Evolutionary conservation across 345 rosid genomes (phyloP).

Genomic region (Acer saccharum): DNA sequence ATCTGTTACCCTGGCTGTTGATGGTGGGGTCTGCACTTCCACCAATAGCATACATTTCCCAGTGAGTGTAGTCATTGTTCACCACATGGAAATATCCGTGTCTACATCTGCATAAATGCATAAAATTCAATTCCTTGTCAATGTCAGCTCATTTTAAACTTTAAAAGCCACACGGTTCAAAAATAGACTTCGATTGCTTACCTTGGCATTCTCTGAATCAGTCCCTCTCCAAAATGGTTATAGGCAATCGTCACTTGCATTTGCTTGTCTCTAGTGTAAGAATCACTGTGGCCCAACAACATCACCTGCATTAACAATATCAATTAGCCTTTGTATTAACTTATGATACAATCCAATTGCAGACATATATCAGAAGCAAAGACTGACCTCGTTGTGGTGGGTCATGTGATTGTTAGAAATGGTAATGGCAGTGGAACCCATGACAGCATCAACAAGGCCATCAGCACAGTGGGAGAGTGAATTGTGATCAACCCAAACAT

Average conservation of each 20-base stretch:
- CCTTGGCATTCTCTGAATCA: conserved; percentile 99
- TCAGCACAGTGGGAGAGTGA: conserved; percentile 93
- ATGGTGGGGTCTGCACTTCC: conserved; percentile 94
- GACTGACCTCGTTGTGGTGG: conserved; percentile 87
- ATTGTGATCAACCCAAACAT: conserved; percentile 91
- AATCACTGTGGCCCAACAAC: conserved; percentile 88
- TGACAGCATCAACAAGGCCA: conserved; percentile 94
- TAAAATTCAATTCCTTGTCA: not conserved
- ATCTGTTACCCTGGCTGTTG: conserved; percentile 96
- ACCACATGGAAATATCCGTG: conserved; percentile 97
- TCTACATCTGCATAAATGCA: conserved; percentile 66
- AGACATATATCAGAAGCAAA: not conserved
- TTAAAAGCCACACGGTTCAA: not conserved
- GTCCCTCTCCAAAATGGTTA: conserved; percentile 94
- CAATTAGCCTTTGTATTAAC: conserved; percentile 3
- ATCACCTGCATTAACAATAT: conserved; percentile 53
- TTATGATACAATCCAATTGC: not conserved
- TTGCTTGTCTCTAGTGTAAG: conserved; percentile 77
- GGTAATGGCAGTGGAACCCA: conserved; percentile 94
- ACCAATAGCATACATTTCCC: conserved; percentile 99
- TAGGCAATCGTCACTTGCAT: conserved; percentile 97
- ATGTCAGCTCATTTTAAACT: conserved; percentile 4
- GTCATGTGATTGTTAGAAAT: conserved; percentile 85
- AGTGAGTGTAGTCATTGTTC: conserved; percentile 95
- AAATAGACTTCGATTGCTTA: conserved; percentile 4